Conservation (phyloP, 352 stramenopile genomes). For the Globisporangium sylvaticum region DNA sequence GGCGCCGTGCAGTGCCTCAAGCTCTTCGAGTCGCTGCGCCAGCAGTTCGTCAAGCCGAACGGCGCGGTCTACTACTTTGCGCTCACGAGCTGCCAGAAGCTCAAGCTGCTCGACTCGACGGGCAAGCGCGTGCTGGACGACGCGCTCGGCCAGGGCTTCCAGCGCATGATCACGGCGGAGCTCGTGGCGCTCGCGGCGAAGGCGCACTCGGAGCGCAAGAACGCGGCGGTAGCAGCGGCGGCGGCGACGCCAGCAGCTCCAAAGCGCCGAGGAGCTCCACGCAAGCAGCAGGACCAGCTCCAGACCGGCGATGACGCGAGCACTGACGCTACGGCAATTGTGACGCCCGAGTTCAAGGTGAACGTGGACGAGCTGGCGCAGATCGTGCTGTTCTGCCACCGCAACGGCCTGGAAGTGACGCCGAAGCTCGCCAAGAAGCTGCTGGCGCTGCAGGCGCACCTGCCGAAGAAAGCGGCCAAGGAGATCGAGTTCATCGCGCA, state of each 20-base stretch:
- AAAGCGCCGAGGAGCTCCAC: conserved; percentile 24
- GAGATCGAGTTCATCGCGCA: conserved; percentile 46
- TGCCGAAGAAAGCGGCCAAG: conserved; percentile 35
- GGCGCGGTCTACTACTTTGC: conserved; percentile 70
- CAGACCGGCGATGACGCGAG: not conserved
- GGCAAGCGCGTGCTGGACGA: conserved; percentile 52
- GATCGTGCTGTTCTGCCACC: conserved; percentile 58
- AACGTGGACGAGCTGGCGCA: conserved; percentile 41
- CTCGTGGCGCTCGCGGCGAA: conserved; percentile 25
- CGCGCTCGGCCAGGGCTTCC: conserved; percentile 49
- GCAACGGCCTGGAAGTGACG: conserved; percentile 40
- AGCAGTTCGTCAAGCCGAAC: conserved; percentile 74
- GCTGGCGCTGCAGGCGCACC: conserved; percentile 32
- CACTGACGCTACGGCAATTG: not conserved
- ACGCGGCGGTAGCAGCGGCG: not conserved
- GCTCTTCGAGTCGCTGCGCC: conserved; percentile 71
- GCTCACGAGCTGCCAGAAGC: conserved; percentile 51
- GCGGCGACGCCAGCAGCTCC: conserved; percentile 3
- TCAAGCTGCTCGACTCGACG: conserved; percentile 44
- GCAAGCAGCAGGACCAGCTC: conserved; percentile 1
- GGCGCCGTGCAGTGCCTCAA: conserved; percentile 51
- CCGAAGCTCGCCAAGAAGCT: conserved; percentile 34
- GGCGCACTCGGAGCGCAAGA: conserved; percentile 21
- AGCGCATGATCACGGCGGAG: conserved; percentile 19
- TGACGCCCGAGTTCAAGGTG: conserved; percentile 18